phyloP scores from a whole-genome alignment of 2,329 filamentous ascomycete species.

The Arthrinium phaeospermum region DNA sequence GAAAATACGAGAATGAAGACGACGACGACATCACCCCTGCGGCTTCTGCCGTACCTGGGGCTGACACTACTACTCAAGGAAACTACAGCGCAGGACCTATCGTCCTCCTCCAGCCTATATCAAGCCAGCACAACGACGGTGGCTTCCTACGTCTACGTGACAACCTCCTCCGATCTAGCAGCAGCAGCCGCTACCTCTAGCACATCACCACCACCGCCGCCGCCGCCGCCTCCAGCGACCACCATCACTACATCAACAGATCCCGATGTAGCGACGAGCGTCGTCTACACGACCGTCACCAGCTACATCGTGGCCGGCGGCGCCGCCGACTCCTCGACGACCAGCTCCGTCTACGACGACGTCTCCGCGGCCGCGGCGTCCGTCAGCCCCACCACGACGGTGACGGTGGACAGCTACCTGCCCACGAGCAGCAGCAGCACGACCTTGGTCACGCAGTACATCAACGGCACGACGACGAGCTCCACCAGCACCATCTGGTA shows the following conservation, averaged over 20 bases:
- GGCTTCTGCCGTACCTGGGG: slow-evolving; percentile 4
- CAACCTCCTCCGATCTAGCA: neutral
- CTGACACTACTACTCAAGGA: neutral
- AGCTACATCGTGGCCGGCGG: neutral
- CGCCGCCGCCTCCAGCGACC: neutral
- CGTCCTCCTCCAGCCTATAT: neutral
- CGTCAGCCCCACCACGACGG: neutral
- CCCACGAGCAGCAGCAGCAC: neutral
- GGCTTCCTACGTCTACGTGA: neutral
- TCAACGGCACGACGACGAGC: neutral
- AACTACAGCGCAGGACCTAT: neutral
- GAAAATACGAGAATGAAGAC: neutral
- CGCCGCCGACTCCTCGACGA: neutral
- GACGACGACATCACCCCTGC: neutral
- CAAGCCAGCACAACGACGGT: neutral
- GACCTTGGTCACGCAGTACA: neutral
- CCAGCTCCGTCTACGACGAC: neutral
- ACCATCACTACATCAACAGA: neutral
- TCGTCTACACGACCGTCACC: neutral
- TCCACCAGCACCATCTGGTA: neutral
- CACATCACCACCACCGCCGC: neutral
- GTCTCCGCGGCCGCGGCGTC: neutral
- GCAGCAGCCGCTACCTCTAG: neutral
- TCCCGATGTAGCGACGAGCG: neutral
- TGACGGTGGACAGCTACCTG: neutral